Evolutionary conservation across 1,139 yeast genomes (phyloP).

Genomic region (Scheffersomyces insectosa): DNA sequence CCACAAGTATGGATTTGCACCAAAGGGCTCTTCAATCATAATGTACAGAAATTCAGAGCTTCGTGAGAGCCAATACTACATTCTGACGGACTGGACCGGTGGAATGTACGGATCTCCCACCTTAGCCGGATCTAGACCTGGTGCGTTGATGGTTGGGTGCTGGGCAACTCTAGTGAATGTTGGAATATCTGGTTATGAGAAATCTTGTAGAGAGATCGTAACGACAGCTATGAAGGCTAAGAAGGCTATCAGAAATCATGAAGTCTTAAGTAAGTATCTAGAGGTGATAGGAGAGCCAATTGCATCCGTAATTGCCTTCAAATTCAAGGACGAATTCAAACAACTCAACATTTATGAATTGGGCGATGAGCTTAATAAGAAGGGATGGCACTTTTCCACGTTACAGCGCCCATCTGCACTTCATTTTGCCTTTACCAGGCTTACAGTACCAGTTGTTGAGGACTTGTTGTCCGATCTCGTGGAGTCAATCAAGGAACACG

Average conservation of each 20-base stretch:
- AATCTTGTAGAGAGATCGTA: constrained; percentile 68
- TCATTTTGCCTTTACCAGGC: constrained; percentile 82
- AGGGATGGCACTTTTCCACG: constrained; percentile 90
- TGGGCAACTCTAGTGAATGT: constrained; percentile 88
- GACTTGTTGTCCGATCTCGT: constrained; percentile 61
- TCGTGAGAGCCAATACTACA: constrained; percentile 81
- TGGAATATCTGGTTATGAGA: constrained; percentile 77
- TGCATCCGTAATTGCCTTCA: constrained; percentile 79
- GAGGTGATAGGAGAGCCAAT: constrained; percentile 82
- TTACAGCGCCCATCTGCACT: constrained; percentile 89
- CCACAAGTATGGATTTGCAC: constrained; percentile 97
- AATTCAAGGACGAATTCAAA: constrained; percentile 35
- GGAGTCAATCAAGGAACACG: constrained; percentile 44
- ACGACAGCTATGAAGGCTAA: constrained; percentile 61
- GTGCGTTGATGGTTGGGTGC: constrained; percentile 94
- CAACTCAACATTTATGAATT: constrained; percentile 68
- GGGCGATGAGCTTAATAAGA: constrained; percentile 63
- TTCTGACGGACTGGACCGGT: constrained; percentile 86
- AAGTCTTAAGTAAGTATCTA: constrained; percentile 40
- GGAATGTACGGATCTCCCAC: constrained; percentile 97
- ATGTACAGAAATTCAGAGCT: constrained; percentile 75
- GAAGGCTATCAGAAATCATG: constrained; percentile 37
- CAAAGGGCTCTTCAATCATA: constrained; percentile 91
- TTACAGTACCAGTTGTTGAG: constrained; percentile 64
- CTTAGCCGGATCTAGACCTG: constrained; percentile 94